phyloP scores from a whole-genome alignment of 345 rosid species.

The Gossypium ekmanianum region DNA sequence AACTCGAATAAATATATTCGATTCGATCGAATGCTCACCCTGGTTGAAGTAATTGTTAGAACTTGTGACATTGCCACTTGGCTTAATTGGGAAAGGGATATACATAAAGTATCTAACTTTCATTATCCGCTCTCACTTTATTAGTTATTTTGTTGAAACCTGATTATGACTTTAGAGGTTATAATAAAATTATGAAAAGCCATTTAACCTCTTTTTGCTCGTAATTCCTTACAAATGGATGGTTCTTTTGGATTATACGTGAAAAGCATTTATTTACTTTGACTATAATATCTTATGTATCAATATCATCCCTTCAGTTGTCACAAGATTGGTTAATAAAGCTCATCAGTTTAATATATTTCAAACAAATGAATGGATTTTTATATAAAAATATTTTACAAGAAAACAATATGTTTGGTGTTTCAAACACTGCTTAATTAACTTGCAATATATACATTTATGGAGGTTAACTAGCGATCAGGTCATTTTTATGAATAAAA shows the following conservation, averaged over 20 bases:
- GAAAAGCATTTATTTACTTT: neutral
- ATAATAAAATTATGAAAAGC: neutral
- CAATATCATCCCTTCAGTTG: too few relatives aligned
- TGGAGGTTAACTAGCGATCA: too few relatives aligned
- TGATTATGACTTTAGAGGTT: neutral
- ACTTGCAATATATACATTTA: too few relatives aligned
- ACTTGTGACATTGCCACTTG: neutral
- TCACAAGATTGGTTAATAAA: neutral
- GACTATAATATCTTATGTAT: neutral
- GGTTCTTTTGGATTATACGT: neutral
- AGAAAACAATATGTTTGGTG: too few relatives aligned
- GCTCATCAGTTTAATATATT: too few relatives aligned
- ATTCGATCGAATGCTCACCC: too few relatives aligned
- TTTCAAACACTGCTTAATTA: too few relatives aligned
- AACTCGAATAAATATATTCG: too few relatives aligned
- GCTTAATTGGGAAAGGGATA: neutral
- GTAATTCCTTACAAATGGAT: slow-evolving; percentile 6
- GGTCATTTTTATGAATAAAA: too few relatives aligned
- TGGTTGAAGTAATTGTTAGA: neutral
- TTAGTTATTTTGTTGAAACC: neutral
- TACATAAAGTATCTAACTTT: neutral
- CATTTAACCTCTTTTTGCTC: neutral
- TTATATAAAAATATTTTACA: too few relatives aligned
- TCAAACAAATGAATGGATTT: too few relatives aligned
- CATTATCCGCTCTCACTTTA: neutral